Conservation (phyloP, 257 asterid species). For the Mentha longifolia region DNA sequence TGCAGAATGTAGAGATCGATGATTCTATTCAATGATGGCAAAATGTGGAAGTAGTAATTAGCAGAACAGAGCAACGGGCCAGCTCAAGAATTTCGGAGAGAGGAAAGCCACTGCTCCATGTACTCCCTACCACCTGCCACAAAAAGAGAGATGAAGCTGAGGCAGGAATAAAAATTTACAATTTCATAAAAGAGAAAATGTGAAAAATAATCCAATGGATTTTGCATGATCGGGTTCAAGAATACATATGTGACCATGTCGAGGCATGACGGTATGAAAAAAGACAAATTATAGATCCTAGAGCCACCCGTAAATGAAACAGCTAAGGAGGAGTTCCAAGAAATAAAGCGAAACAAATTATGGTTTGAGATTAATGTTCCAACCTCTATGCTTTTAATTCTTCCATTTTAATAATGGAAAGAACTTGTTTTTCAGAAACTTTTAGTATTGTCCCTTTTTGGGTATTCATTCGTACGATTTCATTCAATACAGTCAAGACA, state of each 20-base stretch:
- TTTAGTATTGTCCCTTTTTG: neutral
- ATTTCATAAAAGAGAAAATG: neutral
- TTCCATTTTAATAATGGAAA: slow-evolving; percentile 8
- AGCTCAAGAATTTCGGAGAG: slow-evolving; percentile 73
- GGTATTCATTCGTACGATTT: neutral
- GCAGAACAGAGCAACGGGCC: slow-evolving; percentile 2
- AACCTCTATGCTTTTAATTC: neutral
- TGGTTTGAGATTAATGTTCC: slow-evolving; percentile 7
- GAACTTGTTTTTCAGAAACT: neutral
- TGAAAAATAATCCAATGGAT: neutral
- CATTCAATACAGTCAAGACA: neutral
- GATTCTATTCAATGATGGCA: slow-evolving; percentile 5
- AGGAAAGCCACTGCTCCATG: slow-evolving; percentile 84
- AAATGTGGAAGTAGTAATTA: neutral
- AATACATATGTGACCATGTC: neutral
- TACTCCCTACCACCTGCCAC: slow-evolving; percentile 66
- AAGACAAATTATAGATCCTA: neutral
- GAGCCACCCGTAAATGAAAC: neutral
- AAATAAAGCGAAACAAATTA: slow-evolving; percentile 3
- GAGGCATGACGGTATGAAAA: neutral
- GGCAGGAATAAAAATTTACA: slow-evolving; percentile 11
- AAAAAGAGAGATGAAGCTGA: neutral
- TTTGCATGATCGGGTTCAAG: slow-evolving; percentile 3
- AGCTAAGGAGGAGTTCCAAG: slow-evolving; percentile 5
- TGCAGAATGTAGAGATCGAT: neutral